Evolutionary conservation across 371 early-diverging fungal genomes (phyloP), one percentile per base, ranked within the genome.

Genomic region (Mortierella sp.): DNA sequence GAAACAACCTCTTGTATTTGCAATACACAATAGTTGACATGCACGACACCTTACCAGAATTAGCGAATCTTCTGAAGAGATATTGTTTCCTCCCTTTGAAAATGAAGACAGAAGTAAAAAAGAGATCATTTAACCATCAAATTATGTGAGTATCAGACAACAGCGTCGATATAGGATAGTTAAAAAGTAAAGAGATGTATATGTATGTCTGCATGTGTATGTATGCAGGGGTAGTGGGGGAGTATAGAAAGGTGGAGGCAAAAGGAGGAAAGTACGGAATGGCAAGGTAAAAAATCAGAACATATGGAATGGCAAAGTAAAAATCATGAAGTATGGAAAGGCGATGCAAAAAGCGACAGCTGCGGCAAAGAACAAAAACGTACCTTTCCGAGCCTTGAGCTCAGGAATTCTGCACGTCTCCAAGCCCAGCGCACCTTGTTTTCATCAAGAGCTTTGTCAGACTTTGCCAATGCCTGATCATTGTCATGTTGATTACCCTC

Each of bases 381-480:
- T 19, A 81, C 81, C 77, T 72, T 77, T 40, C 74, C 80, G 1
- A 79, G 65, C 60, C 70, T 55, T 33, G 83, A 83, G 6, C 70
- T 65, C 40, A 83, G 63, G 36, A 77, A 79, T n/a, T 79, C 77
- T 32, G 71, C 83, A 1, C 78, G 55, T 38, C 77, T 74, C 80
- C 83, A 83, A 19, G 74, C 73, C 58, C 58, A 63, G 38, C 70
- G 65, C 57, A 70, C 58, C 24, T 28, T 69, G 53, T 28, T 57
- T 3, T 52, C 72, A 53, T 50, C 59, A n/a, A 65, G 53, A 9
- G 47, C 61, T 3, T 62, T 40, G 65, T 63, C 28, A 13, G 50
- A 3, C 1, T 28, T 28, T 28, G 22, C 11, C 52, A 67, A 16
- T 33, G 36, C 59, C 4, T 63, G 67, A 22, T 41, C 62, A 59